Conservation (phyloP, 352 stramenopile species). For the Hyphochytrium catenoides region DNA sequence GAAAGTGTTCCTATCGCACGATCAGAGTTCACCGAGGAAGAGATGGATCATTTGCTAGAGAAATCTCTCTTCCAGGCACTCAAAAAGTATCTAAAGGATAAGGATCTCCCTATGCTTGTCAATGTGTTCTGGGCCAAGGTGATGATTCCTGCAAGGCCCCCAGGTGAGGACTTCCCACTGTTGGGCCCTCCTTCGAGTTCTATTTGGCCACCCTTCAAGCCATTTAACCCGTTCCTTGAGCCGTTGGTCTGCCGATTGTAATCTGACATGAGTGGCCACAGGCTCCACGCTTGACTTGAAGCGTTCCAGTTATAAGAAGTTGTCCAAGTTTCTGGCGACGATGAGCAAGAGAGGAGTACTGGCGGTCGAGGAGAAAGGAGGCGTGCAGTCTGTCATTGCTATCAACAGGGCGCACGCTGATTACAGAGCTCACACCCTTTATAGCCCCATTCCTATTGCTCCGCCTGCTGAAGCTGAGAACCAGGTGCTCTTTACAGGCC, state of each 20-base stretch:
- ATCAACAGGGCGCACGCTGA: constrained; percentile 32
- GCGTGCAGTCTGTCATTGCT: constrained; percentile 41
- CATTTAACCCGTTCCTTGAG: too few species aligned
- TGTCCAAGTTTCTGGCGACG: constrained; percentile 32
- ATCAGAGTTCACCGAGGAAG: constrained; percentile 19
- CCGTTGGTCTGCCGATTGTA: too few species aligned
- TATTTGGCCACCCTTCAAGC: too few species aligned
- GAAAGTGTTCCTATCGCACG: too few species aligned
- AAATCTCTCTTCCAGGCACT: constrained; percentile 32
- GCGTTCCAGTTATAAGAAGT: constrained; percentile 48
- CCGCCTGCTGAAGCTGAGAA: too few species aligned
- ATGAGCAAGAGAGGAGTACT: constrained; percentile 32
- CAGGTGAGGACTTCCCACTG: too few species aligned
- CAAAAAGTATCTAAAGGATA: constrained; percentile 26
- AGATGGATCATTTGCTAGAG: constrained; percentile 48
- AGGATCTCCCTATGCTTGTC: constrained; percentile 42
- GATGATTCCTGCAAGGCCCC: constrained; percentile 27
- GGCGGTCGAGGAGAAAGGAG: constrained; percentile 28
- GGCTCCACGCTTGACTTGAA: constrained; percentile 37
- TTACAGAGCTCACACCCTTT: too few species aligned
- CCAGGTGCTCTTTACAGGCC: too few species aligned
- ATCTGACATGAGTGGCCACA: too few species aligned
- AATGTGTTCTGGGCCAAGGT: constrained; percentile 40
- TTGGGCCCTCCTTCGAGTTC: too few species aligned
- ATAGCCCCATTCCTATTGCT: too few species aligned